These are phyloP conservation scores for Xylaria castorea DNA, from an alignment of 495 filamentous ascomycete genomes.

Conservation along the genomic window DNA sequence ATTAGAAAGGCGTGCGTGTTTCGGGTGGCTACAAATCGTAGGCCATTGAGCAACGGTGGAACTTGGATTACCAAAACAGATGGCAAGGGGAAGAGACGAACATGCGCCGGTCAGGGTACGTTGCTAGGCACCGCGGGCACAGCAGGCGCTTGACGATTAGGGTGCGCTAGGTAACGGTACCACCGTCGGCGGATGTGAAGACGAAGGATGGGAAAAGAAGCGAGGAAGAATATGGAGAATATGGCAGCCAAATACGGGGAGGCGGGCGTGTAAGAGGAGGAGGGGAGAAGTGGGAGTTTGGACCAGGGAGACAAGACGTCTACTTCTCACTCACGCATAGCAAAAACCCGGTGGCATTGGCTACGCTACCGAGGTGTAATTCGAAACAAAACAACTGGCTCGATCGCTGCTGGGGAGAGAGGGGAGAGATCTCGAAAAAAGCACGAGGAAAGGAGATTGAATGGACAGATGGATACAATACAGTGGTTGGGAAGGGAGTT, in stretches of 20 bases:
- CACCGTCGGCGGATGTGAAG: constrained; percentile 25
- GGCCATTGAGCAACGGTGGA: constrained; percentile 24
- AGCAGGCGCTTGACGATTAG: constrained; percentile 17
- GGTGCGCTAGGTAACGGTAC: constrained; percentile 21
- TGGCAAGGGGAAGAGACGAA: constrained; percentile 20
- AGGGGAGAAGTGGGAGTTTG: not conserved
- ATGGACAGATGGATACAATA: constrained; percentile 35
- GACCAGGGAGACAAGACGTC: not conserved
- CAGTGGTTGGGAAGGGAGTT: constrained; percentile 27
- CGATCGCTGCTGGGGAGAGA: constrained; percentile 25
- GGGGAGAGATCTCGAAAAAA: constrained; percentile 30
- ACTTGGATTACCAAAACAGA: constrained; percentile 7
- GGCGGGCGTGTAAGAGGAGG: constrained; percentile 24
- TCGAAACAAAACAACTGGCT: constrained; percentile 13
- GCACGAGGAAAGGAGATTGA: constrained; percentile 37
- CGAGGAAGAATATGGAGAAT: constrained; percentile 11
- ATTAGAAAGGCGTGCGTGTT: constrained; percentile 30
- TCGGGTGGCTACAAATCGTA: constrained; percentile 27
- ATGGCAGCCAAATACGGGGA: constrained; percentile 12
- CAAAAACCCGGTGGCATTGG: constrained; percentile 3
- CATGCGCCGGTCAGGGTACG: constrained; percentile 16
- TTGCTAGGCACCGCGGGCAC: not conserved
- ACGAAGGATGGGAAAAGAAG: constrained; percentile 26
- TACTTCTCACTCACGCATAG: constrained; percentile 15
- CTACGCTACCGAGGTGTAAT: constrained; percentile 4